These are phyloP conservation scores for Colletotrichum scovillei DNA, from an alignment of 2,329 filamentous ascomycete genomes.

Conservation along the genomic window DNA sequence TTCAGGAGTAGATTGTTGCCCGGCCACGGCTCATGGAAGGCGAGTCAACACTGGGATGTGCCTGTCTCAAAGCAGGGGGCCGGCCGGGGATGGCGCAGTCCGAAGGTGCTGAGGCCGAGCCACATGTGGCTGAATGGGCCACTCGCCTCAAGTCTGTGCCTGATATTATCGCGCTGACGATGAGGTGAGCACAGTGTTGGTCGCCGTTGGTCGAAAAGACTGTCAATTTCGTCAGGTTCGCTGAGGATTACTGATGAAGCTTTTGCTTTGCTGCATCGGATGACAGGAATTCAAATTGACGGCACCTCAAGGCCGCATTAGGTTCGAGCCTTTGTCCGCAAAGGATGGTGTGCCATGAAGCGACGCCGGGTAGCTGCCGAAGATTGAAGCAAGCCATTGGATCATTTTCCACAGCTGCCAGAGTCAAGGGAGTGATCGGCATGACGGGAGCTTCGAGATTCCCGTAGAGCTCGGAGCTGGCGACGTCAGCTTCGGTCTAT, in stretches of 20 bases:
- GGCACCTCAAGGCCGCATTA: background rate
- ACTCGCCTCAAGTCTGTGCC: background rate
- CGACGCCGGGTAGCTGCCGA: background rate
- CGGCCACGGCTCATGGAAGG: background rate
- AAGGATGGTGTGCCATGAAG: background rate
- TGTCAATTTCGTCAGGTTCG: background rate
- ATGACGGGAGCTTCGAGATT: background rate
- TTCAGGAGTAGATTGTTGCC: background rate
- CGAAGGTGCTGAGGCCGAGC: background rate
- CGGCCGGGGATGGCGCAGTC: background rate
- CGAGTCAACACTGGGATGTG: background rate
- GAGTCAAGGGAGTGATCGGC: background rate
- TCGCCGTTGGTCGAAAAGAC: background rate
- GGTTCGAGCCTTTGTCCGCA: background rate
- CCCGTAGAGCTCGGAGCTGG: background rate
- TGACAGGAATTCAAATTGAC: background rate
- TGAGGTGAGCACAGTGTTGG: background rate
- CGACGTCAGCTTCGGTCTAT: background rate
- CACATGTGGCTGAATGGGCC: background rate
- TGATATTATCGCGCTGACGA: background rate
- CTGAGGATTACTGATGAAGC: background rate
- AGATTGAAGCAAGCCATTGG: background rate
- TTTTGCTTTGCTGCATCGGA: background rate
- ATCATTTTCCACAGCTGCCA: background rate
- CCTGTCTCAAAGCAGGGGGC: background rate